Percentiles rank a stretch among this genome's conserved stretches.
These are phyloP conservation scores for Candida freyschussii DNA, from an alignment of 1,139 yeast species.

Conservation along the genomic window DNA sequence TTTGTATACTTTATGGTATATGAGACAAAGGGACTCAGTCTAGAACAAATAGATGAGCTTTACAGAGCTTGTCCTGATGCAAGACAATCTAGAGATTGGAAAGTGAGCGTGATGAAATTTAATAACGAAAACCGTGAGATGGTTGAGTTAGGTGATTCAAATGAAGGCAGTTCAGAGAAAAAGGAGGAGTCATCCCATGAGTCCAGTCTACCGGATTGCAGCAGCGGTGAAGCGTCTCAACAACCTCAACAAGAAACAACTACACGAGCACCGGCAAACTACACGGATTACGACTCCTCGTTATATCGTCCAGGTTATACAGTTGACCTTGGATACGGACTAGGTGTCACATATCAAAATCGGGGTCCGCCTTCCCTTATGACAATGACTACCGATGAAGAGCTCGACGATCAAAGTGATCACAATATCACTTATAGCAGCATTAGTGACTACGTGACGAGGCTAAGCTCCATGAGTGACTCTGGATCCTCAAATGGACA, in stretches of 20 bases:
- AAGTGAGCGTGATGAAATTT: conserved; percentile 11
- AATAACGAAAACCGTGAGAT: conserved; percentile 5
- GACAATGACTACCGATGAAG: conserved; percentile 18
- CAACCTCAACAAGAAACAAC: neutral
- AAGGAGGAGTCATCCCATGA: conserved; percentile 8
- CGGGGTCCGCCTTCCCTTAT: conserved; percentile 25
- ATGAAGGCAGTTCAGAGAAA: conserved; percentile 2
- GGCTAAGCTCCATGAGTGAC: conserved; percentile 13
- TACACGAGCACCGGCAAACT: conserved; percentile 3
- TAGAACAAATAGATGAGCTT: conserved; percentile 73
- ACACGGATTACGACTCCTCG: conserved; percentile 6
- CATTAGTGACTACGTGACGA: conserved; percentile 16
- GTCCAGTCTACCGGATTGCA: conserved; percentile 14
- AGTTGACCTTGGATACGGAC: conserved; percentile 24
- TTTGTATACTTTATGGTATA: conserved; percentile 59
- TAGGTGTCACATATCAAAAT: conserved; percentile 19
- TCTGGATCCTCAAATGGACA: conserved; percentile 4
- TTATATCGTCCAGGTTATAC: conserved; percentile 12
- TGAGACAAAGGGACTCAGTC: conserved; percentile 70
- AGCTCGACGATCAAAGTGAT: conserved; percentile 2
- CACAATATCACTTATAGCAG: conserved; percentile 8
- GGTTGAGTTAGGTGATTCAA: neutral
- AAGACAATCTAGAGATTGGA: conserved; percentile 10
- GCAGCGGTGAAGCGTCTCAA: conserved; percentile 5
- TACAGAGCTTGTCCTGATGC: conserved; percentile 40